Conservation (phyloP, 257 asterid species). For the Solanum medicagineum region DNA sequence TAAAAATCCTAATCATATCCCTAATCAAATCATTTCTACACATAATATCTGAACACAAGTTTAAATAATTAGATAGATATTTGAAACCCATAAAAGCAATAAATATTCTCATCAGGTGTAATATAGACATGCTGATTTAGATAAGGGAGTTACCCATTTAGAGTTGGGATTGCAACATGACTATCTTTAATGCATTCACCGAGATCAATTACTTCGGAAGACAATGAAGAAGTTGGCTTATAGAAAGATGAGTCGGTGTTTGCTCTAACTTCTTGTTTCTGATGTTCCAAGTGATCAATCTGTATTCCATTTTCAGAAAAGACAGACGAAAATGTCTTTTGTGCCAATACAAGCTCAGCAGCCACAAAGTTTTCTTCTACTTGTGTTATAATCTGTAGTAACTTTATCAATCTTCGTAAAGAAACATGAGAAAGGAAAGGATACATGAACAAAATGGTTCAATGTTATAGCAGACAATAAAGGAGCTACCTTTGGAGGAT, state of each 20-base stretch:
- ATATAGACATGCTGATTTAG: neutral
- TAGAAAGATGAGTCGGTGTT: slow-evolving; percentile 11
- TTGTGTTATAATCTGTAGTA: slow-evolving; percentile 32
- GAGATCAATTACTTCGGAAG: slow-evolving; percentile 52
- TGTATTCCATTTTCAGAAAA: slow-evolving; percentile 21
- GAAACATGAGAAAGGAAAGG: neutral
- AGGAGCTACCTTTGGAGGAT: slow-evolving; percentile 57
- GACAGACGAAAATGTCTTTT: slow-evolving; percentile 37
- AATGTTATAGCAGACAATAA: neutral
- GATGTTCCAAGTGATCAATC: slow-evolving; percentile 17
- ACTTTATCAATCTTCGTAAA: neutral
- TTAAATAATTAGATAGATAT: neutral
- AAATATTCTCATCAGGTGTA: neutral
- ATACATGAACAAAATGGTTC: neutral
- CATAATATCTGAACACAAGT: neutral
- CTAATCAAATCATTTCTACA: neutral
- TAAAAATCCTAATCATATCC: neutral
- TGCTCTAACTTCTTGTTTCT: neutral
- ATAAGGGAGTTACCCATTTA: slow-evolving; percentile 53
- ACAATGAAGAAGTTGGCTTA: slow-evolving; percentile 10
- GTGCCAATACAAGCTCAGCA: slow-evolving; percentile 48
- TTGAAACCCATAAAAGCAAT: neutral
- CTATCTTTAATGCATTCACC: slow-evolving; percentile 52
- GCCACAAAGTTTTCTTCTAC: slow-evolving; percentile 23
- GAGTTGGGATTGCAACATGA: slow-evolving; percentile 68